Evolutionary conservation across 441 rosid species (phyloP), one percentile per base, ranked within the genome.

Genomic region (Dalechampia spathulata): DNA sequence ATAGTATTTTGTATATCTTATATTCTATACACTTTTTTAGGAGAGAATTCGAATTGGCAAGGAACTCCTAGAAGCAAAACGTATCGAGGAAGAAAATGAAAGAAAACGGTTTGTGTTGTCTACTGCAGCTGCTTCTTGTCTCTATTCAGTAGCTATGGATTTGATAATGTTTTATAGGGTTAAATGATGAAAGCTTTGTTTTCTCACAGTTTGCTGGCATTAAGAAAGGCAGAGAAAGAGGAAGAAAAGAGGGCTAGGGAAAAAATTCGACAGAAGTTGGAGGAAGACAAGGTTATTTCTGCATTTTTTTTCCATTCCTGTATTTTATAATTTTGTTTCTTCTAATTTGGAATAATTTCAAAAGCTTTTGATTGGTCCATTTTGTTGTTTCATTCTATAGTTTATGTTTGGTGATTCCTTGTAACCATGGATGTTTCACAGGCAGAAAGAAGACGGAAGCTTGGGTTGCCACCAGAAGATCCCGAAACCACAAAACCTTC

Each of bases 371-470:
- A 32, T 5, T 34, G 22, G 21, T 36, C 9, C 11, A 5, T 45
- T 13, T 52, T 44, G 25, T 28, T 17, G n/a, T n/a, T n/a, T n/a
- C n/a, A n/a, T n/a, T n/a, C n/a, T 39, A 4, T 13, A n/a, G 37
- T 43, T 25, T 3, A n/a, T 23, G 51, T 34, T 49, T 6, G 37
- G 26, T 55, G 58, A n/a, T 64, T 57, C 15, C 51, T 56, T 22
- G 7, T 50, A 37, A 36, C 61, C 50, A 32, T 32, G 55, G 4
- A 25, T 55, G 23, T 56, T 68, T 62, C 61, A 48, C 79, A 93
- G 99, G 99, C 93, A 38, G 99, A 93, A 78, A 82, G 99, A 70
- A 87, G 99, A 75, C 74, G 86, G 73, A 80, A 72, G 73, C 95
- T 93, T 39, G 99, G 99, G 66, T 75, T 93, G 82, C 97, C 95